Evolutionary conservation across 2,329 filamentous ascomycete genomes (phyloP), one percentile per base, ranked within the genome.

Genomic region (Beauveria caledonica): DNA sequence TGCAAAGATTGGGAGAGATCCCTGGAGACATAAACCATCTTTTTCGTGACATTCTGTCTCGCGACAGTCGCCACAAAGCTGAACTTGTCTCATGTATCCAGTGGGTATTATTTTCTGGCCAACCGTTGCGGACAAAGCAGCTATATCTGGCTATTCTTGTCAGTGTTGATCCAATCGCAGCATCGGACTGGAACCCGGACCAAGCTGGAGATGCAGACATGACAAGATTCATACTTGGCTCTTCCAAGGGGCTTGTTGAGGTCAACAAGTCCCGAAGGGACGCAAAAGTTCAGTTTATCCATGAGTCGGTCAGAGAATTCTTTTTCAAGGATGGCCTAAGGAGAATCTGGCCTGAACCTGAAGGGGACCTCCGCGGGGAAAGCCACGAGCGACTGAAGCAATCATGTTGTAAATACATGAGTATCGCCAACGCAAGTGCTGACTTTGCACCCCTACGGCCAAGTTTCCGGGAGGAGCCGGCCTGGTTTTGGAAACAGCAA

Each of bases 81-180:
- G 68, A 74, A 0, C 63, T 85, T 0, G 60, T 75, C 0, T 63
- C 80, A 0, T 83, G 77, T 33, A 62, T 86, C 1, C 74, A 62
- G 19, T 86, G 78, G 78, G 70, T 86, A 0, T 70, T 86, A 0
- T 85, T 76, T 23, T 73, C 83, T 0, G 70, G 66, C 6, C 63
- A 68, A 0, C 78, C 81, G 0, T 59, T 85, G 0, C 70, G 45
- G 0, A 75, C 69, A 0, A 63, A 72, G 0, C 74, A 85, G 62
- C 70, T 82, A 0, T 81, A 79, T 62, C 63, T 64, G 3, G 70
- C 67, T 0, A 49, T 71, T 0, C 44, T 65, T 13, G 46, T 63
- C n/a, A 33, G 64, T 9, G 2, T 2, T 17, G 0, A n/a, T 5
- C 2, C 48, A 61, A 1, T 0, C 5, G 5, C 19, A 23, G 44